These are phyloP conservation scores for Thraustochytrium sp. DNA, from an alignment of 352 stramenopile genomes.

Conservation along the genomic window DNA sequence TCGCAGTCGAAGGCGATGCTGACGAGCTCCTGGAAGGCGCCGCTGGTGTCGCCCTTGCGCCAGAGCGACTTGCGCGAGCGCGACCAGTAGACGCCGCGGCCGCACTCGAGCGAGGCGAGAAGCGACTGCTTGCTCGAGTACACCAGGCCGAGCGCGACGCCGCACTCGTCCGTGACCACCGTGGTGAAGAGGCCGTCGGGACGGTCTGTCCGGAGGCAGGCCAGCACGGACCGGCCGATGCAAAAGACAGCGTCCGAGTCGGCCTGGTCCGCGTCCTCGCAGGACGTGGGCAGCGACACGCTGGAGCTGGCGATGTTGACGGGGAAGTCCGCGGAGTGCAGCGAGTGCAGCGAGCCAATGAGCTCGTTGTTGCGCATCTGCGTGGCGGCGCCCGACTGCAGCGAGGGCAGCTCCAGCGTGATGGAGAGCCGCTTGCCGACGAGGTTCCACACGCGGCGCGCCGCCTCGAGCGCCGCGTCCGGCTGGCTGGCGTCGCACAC, in stretches of 20 bases:
- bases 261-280: conserved; percentile 43
- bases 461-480: not conserved
- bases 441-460: conserved; percentile 48
- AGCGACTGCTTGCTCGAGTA: conserved; percentile 89
- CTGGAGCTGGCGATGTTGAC: not conserved
- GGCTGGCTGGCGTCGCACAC: not conserved
- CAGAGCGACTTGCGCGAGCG: conserved; percentile 78
- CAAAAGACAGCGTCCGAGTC: conserved; percentile 60
- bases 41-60: conserved; percentile 91
- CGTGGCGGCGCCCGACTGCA: not conserved
- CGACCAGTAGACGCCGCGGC: conserved; percentile 88
- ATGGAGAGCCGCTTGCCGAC: conserved; percentile 47
- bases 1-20: conserved; percentile 89
- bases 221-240: conserved; percentile 64
- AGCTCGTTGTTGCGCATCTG: conserved; percentile 57
- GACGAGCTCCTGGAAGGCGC: conserved; percentile 83
- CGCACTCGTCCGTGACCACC: conserved; percentile 80
- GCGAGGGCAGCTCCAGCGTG: not conserved
- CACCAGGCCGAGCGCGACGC: conserved; percentile 80
- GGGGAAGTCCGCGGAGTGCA: conserved; percentile 11
- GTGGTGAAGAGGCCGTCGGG: conserved; percentile 83
- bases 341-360: conserved; percentile 47
- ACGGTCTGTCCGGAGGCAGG: conserved; percentile 76
- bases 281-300: conserved; percentile 13
- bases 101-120: conserved; percentile 70